Conservation (phyloP, 257 asterid genomes). For the Striga asiatica region DNA sequence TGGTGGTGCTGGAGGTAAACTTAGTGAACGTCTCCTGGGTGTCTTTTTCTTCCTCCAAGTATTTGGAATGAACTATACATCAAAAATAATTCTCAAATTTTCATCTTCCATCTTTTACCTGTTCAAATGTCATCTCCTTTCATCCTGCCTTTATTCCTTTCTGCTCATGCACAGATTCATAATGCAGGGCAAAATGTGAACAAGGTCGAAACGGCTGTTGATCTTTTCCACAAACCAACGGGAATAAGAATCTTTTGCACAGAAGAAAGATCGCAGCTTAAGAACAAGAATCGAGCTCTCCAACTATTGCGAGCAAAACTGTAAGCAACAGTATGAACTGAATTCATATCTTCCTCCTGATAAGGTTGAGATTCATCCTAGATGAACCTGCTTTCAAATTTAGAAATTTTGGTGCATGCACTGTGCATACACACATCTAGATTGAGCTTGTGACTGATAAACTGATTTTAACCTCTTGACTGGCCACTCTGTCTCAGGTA, state of each 20-base stretch:
- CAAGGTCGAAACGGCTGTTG: constrained; percentile 99
- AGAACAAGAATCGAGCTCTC: constrained; percentile 81
- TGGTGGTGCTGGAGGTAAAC: constrained; percentile 99
- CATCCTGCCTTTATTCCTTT: background rate
- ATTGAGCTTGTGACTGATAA: too few relatives aligned
- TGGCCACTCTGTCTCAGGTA: constrained; percentile 48
- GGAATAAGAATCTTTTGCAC: constrained; percentile 98
- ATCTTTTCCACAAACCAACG: constrained; percentile 94
- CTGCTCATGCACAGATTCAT: constrained; percentile 18
- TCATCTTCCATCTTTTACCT: background rate
- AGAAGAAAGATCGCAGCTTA: constrained; percentile 87
- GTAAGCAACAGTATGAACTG: constrained; percentile 32
- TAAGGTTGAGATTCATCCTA: constrained; percentile 12
- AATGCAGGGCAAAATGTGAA: constrained; percentile 96
- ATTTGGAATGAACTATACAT: background rate
- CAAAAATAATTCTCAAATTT: background rate
- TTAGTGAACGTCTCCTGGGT: constrained; percentile 2
- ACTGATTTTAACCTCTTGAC: constrained; percentile 8
- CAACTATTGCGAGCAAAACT: constrained; percentile 84
- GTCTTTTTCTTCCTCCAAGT: background rate
- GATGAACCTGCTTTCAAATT: constrained; percentile 8
- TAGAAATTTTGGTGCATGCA: too few relatives aligned
- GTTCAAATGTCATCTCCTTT: background rate
- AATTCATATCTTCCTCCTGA: background rate
- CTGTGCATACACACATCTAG: too few relatives aligned